phyloP scores from a whole-genome alignment of 2,329 filamentous ascomycete genomes.

The Onygena corvina region DNA sequence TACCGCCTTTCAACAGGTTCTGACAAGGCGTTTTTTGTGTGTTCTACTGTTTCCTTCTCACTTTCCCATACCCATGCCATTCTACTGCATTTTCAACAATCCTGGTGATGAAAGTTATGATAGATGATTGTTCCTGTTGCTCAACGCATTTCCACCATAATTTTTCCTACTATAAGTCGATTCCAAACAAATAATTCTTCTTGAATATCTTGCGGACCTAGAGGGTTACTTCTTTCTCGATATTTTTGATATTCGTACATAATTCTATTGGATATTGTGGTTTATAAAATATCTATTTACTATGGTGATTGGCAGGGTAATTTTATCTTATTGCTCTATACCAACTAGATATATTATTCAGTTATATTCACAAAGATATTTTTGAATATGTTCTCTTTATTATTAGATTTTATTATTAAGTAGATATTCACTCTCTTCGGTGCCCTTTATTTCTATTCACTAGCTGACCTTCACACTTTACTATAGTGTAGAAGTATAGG shows the following conservation, averaged over 20 bases:
- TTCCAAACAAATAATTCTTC: not conserved
- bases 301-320: not conserved
- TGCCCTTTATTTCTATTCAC: too few species aligned
- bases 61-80: not conserved
- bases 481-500: too few species aligned
- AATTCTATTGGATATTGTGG: not conserved
- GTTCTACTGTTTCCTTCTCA: not conserved
- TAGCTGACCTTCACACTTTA: too few species aligned
- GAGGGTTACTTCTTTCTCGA: not conserved
- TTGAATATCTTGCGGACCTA: not conserved
- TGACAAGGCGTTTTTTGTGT: slow-evolving; percentile 9
- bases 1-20: slow-evolving; percentile 15
- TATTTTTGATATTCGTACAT: not conserved
- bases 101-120: slow-evolving; percentile 7
- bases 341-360: too few species aligned
- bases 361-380: too few species aligned
- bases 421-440: too few species aligned
- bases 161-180: not conserved
- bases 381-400: too few species aligned
- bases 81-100: slow-evolving; percentile 5
- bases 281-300: not conserved
- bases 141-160: slow-evolving; percentile 6
- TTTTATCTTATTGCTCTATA: too few species aligned
- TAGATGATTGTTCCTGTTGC: slow-evolving; percentile 7
- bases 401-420: too few species aligned